Evolutionary conservation across 1,284 basidiomycete genomes (phyloP), one percentile per base, ranked within the genome.

Genomic region (Ustilago sp.): DNA sequence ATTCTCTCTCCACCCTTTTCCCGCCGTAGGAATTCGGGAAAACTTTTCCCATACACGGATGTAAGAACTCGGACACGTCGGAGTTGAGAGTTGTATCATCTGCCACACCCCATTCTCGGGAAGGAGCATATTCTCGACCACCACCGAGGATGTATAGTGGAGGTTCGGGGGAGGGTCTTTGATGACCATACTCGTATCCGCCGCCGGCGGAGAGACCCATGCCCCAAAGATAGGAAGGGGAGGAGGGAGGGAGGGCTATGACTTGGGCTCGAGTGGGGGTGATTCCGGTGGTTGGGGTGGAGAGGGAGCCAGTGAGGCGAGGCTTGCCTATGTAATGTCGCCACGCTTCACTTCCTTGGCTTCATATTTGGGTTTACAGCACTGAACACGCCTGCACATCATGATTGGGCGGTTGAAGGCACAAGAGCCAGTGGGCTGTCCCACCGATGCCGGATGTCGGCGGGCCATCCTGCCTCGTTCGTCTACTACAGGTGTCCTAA

Each of bases 121-220:
- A 72, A 0, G 88, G 61, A 0, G 87, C 87, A 0, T 86, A 80
- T 53, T 91, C 89, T 28, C 92, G 87, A 2, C 88, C 91, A 1
- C 93, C 93, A 12, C 93, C 93, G 0, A 94, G 85, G 62, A 94
- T 91, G 56, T 93, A 87, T 15, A 93, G 81, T 0, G 62, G 52
- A 11, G 43, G n/a, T 31, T 59, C 51, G 43, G 58, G 28, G 8
- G 47, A 8, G 12, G 75, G 91, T 36, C 93, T 88, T n/a, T 92
- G 91, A 80, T 93, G 93, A 90, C 92, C 93, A 83, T 94, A 94
- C 80, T 93, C 91, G 72, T 87, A 89, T 0, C 89, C 90, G 59
- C 88, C 87, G 68, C 91, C 63, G 35, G 75, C 68, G 15, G 68
- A 70, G 23, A 80, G 39, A 8, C 67, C 80, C 59, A 77, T 74